phyloP scores from a whole-genome alignment of 768 basidiomycete genomes.

The Exsudoporus frostii region DNA sequence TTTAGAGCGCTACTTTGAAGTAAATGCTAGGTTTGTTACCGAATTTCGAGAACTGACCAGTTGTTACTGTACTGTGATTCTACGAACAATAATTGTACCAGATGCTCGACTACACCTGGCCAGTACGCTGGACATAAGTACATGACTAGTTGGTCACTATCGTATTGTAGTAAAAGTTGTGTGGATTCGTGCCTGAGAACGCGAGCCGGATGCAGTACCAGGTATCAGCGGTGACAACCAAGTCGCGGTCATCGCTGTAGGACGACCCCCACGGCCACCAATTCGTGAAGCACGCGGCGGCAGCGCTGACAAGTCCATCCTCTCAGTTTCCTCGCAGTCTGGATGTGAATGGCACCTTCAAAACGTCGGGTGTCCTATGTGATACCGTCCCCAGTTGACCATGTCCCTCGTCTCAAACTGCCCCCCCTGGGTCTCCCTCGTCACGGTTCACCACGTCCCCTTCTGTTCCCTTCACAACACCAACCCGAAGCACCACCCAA shows the following conservation, averaged over 20 bases:
- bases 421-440: constrained; percentile 64
- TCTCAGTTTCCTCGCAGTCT: background rate
- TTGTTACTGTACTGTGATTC: background rate
- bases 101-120: background rate
- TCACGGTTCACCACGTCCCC: constrained; percentile 65
- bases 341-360: constrained; percentile 41
- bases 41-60: no score
- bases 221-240: background rate
- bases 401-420: constrained; percentile 63
- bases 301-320: background rate
- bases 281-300: constrained; percentile 3
- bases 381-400: constrained; percentile 66
- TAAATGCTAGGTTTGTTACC: no score
- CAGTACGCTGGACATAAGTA: background rate
- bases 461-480: constrained; percentile 47
- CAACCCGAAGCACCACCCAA: constrained; percentile 17
- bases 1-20: no score
- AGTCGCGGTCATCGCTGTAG: constrained; percentile 1
- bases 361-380: constrained; percentile 83
- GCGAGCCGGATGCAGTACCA: constrained; percentile 6
- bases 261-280: constrained; percentile 1
- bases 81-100: background rate
- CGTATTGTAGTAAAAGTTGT: background rate
- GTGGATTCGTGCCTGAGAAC: background rate
- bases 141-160: background rate